Percentiles rank a stretch among this genome's conserved stretches.
phyloP scores from a whole-genome alignment of 169 alveolate species.

The Amoebophrya sp. region DNA sequence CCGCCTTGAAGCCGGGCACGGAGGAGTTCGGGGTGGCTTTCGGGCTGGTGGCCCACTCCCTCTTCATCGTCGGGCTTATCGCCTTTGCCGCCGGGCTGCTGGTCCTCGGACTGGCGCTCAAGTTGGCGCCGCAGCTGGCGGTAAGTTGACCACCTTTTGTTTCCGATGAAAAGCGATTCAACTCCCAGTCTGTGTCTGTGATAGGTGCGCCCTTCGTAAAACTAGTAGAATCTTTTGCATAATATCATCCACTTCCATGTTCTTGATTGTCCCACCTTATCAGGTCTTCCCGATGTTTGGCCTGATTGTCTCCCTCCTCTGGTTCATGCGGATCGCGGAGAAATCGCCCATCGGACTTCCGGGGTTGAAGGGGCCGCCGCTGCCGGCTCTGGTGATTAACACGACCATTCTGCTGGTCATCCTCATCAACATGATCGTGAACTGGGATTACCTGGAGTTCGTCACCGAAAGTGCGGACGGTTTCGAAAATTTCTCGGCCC shows the following conservation, averaged over 20 bases:
- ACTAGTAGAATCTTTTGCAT: too few species aligned
- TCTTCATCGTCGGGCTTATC: not conserved
- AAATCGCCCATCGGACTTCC: not conserved
- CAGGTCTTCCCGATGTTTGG: not conserved
- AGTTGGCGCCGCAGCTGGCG: not conserved
- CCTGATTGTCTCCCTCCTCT: not conserved
- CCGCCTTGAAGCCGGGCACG: not conserved
- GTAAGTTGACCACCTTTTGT: not conserved
- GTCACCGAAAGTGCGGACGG: not conserved
- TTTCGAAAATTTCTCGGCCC: not conserved
- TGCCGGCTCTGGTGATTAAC: not conserved
- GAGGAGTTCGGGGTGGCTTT: not conserved
- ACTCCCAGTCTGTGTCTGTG: too few species aligned
- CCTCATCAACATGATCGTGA: not conserved
- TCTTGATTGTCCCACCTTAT: not conserved
- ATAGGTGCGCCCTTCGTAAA: too few species aligned
- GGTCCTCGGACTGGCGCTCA: not conserved
- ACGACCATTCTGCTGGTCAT: not conserved
- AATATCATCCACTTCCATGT: too few species aligned
- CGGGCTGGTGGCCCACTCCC: not conserved
- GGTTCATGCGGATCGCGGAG: not conserved
- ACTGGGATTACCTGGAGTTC: not conserved
- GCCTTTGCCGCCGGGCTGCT: not conserved
- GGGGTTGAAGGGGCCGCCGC: not conserved
- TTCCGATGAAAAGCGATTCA: too few species aligned